These are phyloP conservation scores for Kitagawia praeruptora DNA, from an alignment of 129 eudicot species.

Conservation along the genomic window DNA sequence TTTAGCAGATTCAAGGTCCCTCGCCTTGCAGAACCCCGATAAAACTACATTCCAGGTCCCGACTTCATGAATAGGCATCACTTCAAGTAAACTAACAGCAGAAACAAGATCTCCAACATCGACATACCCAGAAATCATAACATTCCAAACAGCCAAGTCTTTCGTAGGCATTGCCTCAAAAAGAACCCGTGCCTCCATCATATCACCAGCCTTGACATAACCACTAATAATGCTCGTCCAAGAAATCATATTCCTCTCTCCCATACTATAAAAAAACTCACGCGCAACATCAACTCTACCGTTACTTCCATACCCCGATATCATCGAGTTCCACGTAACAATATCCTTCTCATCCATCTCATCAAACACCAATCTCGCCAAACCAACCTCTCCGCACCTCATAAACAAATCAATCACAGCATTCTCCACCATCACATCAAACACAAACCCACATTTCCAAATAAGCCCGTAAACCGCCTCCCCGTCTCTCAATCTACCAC, in stretches of 20 bases:
- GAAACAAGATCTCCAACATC: constrained; percentile 22
- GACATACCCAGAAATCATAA: constrained; percentile 48
- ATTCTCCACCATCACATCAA: constrained; percentile 40
- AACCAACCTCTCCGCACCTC: neutral
- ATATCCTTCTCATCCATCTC: constrained; percentile 34
- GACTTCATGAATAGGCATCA: constrained; percentile 25
- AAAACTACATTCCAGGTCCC: constrained; percentile 46
- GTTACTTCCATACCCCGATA: constrained; percentile 37
- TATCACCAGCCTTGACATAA: constrained; percentile 33
- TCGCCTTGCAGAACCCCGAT: constrained; percentile 33
- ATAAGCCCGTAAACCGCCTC: constrained; percentile 32
- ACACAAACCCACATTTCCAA: constrained; percentile 35
- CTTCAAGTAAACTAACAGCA: constrained; percentile 24
- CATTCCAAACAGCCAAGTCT: constrained; percentile 50
- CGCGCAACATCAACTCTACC: constrained; percentile 32
- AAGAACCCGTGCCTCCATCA: constrained; percentile 31
- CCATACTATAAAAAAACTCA: constrained; percentile 31
- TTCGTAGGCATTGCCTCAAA: constrained; percentile 41
- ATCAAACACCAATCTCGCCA: constrained; percentile 38
- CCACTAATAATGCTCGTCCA: constrained; percentile 50
- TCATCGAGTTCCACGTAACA: constrained; percentile 51
- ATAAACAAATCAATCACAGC: constrained; percentile 31
- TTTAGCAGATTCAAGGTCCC: constrained; percentile 32
- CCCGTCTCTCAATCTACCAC: constrained; percentile 25
- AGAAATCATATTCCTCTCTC: constrained; percentile 40